Evolutionary conservation across 176 grass and related monocot genomes (phyloP).

Genomic region (Areca catechu): DNA sequence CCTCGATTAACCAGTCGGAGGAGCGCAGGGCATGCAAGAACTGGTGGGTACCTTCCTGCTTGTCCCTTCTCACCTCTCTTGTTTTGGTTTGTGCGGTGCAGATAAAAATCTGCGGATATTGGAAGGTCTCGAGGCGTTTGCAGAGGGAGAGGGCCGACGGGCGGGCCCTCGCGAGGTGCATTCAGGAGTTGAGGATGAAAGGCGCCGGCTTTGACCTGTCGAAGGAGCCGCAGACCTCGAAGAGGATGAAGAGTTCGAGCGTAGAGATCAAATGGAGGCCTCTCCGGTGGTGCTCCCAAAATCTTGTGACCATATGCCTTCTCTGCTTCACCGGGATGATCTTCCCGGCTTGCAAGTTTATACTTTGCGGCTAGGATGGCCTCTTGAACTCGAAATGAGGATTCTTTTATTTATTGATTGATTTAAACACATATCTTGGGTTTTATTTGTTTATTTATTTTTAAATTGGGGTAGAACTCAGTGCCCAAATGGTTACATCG

Average conservation of each 20-base stretch:
- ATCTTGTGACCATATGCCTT: conserved; percentile 51
- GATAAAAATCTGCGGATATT: conserved; percentile 49
- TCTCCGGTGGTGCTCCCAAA: conserved; percentile 57
- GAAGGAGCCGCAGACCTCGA: conserved; percentile 66
- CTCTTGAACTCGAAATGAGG: too few relatives aligned
- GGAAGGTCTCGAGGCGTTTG: conserved; percentile 40
- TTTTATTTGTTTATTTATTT: too few relatives aligned
- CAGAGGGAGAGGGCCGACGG: conserved; percentile 52
- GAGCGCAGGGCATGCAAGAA: conserved; percentile 22
- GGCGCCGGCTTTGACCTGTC: conserved; percentile 49
- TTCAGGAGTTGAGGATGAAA: conserved; percentile 51
- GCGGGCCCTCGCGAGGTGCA: conserved; percentile 46
- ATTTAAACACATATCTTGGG: background rate
- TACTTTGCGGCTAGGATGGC: conserved; percentile 41
- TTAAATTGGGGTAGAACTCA: too few relatives aligned
- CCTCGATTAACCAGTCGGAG: conserved; percentile 24
- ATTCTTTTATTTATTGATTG: background rate
- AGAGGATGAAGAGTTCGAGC: conserved; percentile 65
- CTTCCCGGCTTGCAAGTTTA: conserved; percentile 46
- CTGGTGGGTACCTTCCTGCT: conserved; percentile 74
- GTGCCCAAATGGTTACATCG: too few relatives aligned
- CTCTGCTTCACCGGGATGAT: conserved; percentile 43
- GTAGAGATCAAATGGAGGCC: conserved; percentile 32
- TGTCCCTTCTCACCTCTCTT: conserved; percentile 54
- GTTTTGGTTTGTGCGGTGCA: conserved; percentile 62